Conservation (phyloP, 2,329 filamentous ascomycete genomes). For the Hymenoscyphus albidus region DNA sequence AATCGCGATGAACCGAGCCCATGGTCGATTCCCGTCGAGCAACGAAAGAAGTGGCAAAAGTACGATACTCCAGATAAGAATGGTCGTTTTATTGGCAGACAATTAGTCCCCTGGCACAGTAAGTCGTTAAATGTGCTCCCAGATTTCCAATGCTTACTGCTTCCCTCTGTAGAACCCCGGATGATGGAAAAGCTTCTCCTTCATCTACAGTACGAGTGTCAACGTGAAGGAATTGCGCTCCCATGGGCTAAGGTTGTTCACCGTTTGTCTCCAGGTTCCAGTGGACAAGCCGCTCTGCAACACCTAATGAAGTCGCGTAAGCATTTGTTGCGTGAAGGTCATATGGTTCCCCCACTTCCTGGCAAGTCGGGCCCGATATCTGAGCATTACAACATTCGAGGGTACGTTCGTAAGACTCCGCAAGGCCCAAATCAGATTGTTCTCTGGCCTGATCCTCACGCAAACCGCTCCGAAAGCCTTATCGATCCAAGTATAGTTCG, state of each 20-base stretch:
- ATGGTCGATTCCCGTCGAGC: neutral
- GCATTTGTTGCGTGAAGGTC: conserved; percentile 28
- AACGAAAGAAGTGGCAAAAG: conserved; percentile 5
- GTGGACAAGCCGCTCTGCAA: conserved; percentile 24
- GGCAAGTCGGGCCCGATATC: conserved; percentile 16
- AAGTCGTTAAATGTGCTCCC: conserved; percentile 25
- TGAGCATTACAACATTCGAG: conserved; percentile 19
- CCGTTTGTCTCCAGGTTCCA: conserved; percentile 28
- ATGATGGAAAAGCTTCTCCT: conserved; percentile 46
- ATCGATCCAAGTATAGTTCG: conserved; percentile 20
- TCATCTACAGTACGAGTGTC: conserved; percentile 40
- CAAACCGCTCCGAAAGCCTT: conserved; percentile 23
- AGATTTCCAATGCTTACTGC: neutral
- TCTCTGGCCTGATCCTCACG: conserved; percentile 23
- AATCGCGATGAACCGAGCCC: neutral
- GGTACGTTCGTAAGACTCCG: conserved; percentile 26
- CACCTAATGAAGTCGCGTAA: conserved; percentile 28
- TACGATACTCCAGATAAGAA: conserved; percentile 25
- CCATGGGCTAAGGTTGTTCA: conserved; percentile 31
- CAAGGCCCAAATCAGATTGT: conserved; percentile 14
- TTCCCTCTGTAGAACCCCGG: conserved; percentile 37
- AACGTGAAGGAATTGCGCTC: conserved; percentile 15
- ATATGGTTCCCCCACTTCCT: conserved; percentile 31
- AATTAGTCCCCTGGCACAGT: conserved; percentile 44
- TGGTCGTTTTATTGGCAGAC: conserved; percentile 37